A percentile compares a stretch with the other conserved stretches of the same genome.
These are phyloP conservation scores for Sclerotinia subarctica DNA, from an alignment of 2,329 filamentous ascomycete genomes.

Conservation along the genomic window DNA sequence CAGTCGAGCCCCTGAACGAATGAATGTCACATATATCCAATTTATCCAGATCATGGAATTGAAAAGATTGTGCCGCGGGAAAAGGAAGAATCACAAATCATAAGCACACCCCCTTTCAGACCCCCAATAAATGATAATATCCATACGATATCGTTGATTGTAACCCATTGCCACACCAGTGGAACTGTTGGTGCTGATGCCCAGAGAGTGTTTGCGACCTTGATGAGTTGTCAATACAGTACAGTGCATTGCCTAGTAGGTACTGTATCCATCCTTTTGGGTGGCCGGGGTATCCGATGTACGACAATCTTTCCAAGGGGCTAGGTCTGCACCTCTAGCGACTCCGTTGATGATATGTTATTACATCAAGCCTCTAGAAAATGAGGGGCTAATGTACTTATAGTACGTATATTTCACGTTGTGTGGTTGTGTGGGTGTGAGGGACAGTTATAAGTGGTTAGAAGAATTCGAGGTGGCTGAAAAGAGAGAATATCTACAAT, in stretches of 20 bases:
- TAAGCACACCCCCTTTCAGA: background rate
- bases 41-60: background rate
- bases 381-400: background rate
- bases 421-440: background rate
- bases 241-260: background rate
- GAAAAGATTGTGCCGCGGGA: background rate
- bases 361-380: background rate
- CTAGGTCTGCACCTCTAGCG: too few species aligned
- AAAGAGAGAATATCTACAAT: background rate
- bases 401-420: background rate
- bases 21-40: background rate
- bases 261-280: conserved; percentile 9
- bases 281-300: conserved; percentile 2
- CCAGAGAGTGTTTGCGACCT: conserved; percentile 11
- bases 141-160: background rate
- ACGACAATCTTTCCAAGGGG: conserved; percentile 1
- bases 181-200: conserved; percentile 3
- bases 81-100: background rate
- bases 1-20: background rate
- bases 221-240: conserved; percentile 20
- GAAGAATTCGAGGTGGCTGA: conserved; percentile 2
- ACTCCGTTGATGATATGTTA: background rate
- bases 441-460: background rate
- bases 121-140: background rate
- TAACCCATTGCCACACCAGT: background rate